phyloP scores from a whole-genome alignment of 2,329 filamentous ascomycete species.

The Colletotrichum sp. region DNA sequence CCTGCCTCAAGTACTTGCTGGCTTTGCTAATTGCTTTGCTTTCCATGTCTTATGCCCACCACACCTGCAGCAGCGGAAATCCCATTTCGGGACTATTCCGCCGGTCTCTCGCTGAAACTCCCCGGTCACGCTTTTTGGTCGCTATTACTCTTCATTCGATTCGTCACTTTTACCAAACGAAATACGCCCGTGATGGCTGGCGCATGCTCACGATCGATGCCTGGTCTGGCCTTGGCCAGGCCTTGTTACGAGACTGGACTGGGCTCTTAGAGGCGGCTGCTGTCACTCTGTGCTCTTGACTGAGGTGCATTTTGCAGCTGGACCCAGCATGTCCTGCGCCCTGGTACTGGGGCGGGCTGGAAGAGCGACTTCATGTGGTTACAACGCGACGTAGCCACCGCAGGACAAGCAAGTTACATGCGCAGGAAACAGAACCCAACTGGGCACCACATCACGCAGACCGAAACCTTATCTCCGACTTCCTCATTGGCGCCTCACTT shows the following conservation, averaged over 20 bases:
- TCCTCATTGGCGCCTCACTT: neutral
- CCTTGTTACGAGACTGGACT: neutral
- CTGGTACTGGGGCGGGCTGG: neutral
- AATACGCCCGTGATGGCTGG: neutral
- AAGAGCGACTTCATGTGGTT: neutral
- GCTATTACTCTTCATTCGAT: neutral
- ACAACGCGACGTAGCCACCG: neutral
- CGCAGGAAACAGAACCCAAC: neutral
- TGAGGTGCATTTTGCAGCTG: neutral
- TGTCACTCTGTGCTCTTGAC: neutral
- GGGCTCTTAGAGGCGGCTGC: neutral
- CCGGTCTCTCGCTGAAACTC: neutral
- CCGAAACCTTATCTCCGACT: neutral
- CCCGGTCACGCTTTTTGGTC: neutral
- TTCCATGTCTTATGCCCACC: neutral
- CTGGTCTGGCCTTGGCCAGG: neutral
- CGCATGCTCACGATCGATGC: neutral
- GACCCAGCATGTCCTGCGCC: neutral
- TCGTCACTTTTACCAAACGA: neutral
- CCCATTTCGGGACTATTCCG: neutral
- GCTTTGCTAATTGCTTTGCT: neutral
- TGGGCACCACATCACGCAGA: neutral
- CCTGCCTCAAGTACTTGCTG: neutral
- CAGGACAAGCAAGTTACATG: neutral
- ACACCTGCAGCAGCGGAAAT: neutral